Evolutionary conservation across 202 grass and related monocot genomes (phyloP).

Genomic region (Cymbopogon flexuosus): DNA sequence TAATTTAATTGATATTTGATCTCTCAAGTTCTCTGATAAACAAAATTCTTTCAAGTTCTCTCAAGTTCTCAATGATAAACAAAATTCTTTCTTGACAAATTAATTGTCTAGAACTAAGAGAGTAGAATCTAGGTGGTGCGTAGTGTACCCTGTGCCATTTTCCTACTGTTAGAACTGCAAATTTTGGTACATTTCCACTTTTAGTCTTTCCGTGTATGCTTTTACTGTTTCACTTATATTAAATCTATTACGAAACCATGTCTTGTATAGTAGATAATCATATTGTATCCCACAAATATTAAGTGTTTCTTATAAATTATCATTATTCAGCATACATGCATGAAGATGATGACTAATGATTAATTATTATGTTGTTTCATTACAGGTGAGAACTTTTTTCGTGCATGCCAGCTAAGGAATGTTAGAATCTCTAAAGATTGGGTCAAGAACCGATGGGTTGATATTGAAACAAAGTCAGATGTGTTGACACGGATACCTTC

Average conservation of each 20-base stretch:
- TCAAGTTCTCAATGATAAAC: background rate
- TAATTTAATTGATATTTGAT: slow-evolving; percentile 18
- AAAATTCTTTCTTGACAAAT: background rate
- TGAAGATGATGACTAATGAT: no score
- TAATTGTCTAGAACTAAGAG: background rate
- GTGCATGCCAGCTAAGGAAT: slow-evolving; percentile 56
- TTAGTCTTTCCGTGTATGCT: background rate
- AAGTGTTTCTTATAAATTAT: background rate
- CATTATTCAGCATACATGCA: no score
- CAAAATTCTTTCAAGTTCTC: background rate
- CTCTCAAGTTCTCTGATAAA: background rate
- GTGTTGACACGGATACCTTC: slow-evolving; percentile 56
- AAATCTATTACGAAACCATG: background rate
- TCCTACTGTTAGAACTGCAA: background rate
- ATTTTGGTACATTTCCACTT: background rate
- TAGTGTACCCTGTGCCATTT: background rate
- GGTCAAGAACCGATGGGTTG: slow-evolving; percentile 64
- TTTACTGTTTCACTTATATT: background rate
- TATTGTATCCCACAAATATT: background rate
- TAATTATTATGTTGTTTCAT: slow-evolving; percentile 6
- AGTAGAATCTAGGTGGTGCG: background rate
- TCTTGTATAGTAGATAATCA: background rate
- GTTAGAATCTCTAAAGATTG: slow-evolving; percentile 86
- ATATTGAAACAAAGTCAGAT: slow-evolving; percentile 54
- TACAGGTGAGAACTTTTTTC: slow-evolving; percentile 73